Evolutionary conservation across 805 yeast genomes (phyloP), one percentile per base, ranked within the genome.

Genomic region (Cyberlindnera samutprakarnensis): DNA sequence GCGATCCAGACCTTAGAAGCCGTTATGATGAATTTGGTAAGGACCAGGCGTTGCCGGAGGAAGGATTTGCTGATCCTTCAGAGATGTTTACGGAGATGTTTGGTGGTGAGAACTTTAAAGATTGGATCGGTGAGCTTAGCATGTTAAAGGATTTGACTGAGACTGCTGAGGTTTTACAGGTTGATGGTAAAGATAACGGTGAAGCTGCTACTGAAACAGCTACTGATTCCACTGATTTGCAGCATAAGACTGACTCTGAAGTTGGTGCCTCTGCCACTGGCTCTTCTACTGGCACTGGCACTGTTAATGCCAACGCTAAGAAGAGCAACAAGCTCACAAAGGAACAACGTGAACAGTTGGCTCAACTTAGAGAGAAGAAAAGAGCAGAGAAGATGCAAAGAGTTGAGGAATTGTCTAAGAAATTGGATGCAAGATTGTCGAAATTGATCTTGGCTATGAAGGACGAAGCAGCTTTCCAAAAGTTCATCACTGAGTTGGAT

Each of bases 21-120:
- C 64, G 75, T 11, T 92, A 92, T 54, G 97, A 92, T 49, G 75
- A 80, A 54, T 71, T 75, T 42, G 99, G 99, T 28, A 82, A 85
- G 48, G 82, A 77, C 11, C 69, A 72, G 42, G 83, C 82, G 2
- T 67, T 70, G 23, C 86, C 86, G 3, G 76, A 70, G 7, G 70
- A 68, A 17, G 88, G 86, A 8, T 82, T 78, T 37, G 84, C 78
- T 36, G 97, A 92, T 53, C 94, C 96, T 0, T 64, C 72, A 32
- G 95, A 88, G 53, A 80, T 85, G 49, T 86, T 92, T 58, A 70
- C 80, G 18, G 68, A 69, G 52, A 83, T 92, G 23, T 92, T 83
- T 56, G 94, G 94, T 35, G 94, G 94, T 33, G 87, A 78, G 38
- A 75, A 78, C 1, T 83, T 83, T 52, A 62, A 70, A 35, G 82